These are phyloP conservation scores for Cenchrus purpureus DNA, from an alignment of 176 grass and related monocot species.

Conservation along the genomic window DNA sequence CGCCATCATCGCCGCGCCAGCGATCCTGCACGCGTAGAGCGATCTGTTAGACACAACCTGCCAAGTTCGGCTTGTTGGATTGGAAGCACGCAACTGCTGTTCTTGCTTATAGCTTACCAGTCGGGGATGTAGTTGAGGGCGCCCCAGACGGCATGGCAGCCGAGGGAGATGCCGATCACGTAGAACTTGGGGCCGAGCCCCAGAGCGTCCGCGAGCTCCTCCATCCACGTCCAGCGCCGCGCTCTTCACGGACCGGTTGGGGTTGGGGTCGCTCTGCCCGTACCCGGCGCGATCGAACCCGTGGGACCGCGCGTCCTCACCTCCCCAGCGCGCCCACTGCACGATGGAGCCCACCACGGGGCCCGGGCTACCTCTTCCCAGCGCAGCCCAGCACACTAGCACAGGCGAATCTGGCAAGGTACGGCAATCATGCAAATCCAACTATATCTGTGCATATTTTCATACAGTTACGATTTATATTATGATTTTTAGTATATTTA, in stretches of 20 bases:
- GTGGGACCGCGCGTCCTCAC: no score
- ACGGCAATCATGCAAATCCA: no score
- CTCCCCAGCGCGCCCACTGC: no score
- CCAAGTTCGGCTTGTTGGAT: neutral
- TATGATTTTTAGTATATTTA: no score
- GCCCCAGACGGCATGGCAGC: slow-evolving; percentile 77
- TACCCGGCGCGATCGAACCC: slow-evolving; percentile 76
- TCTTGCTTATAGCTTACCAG: slow-evolving; percentile 34
- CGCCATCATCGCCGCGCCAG: slow-evolving; percentile 61
- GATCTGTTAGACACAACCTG: no score
- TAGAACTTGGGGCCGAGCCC: slow-evolving; percentile 68
- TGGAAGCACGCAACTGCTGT: neutral
- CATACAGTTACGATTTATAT: no score
- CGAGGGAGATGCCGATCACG: slow-evolving; percentile 65
- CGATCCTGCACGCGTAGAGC: slow-evolving; percentile 40
- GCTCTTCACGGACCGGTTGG: slow-evolving; percentile 58
- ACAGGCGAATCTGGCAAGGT: no score
- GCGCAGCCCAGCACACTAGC: slow-evolving; percentile 36
- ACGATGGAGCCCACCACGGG: slow-evolving; percentile 8
- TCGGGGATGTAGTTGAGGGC: slow-evolving; percentile 74
- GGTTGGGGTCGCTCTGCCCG: slow-evolving; percentile 73
- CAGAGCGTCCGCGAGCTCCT: slow-evolving; percentile 65
- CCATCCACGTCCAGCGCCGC: slow-evolving; percentile 52
- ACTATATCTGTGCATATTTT: no score
- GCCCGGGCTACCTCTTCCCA: neutral